These are phyloP conservation scores for Dendrocalamus sinicus DNA, from an alignment of 176 grass and related monocot genomes.

Conservation along the genomic window DNA sequence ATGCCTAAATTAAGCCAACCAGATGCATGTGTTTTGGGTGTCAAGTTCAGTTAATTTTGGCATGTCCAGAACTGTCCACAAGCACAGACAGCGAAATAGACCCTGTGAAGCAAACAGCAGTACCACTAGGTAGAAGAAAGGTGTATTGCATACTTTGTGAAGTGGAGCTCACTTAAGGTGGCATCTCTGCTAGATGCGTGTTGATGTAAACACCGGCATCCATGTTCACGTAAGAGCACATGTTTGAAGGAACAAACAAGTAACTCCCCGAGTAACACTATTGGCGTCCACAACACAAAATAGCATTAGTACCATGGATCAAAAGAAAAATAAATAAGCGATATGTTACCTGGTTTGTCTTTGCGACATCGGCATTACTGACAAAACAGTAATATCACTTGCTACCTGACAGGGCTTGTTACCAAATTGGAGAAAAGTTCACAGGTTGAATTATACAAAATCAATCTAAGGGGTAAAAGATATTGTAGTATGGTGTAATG, in stretches of 20 bases:
- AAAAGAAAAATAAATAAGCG: constrained; percentile 32
- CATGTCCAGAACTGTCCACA: neutral
- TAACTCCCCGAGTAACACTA: constrained; percentile 47
- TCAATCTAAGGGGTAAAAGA: constrained; percentile 37
- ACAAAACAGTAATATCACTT: constrained; percentile 38
- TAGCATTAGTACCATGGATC: constrained; percentile 50
- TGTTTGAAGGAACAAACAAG: constrained; percentile 48
- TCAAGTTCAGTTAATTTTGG: neutral
- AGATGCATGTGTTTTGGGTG: neutral
- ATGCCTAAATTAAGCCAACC: neutral
- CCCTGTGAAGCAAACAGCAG: constrained; percentile 39
- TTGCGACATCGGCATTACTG: constrained; percentile 16
- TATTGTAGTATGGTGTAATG: neutral
- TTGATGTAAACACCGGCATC: constrained; percentile 60
- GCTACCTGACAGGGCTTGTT: constrained; percentile 47
- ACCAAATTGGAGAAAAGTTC: constrained; percentile 38
- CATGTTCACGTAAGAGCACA: constrained; percentile 64
- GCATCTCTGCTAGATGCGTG: constrained; percentile 57
- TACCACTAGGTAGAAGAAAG: constrained; percentile 35
- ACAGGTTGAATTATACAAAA: constrained; percentile 18
- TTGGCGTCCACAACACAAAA: constrained; percentile 51
- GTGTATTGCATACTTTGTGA: constrained; percentile 54
- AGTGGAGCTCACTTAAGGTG: constrained; percentile 51
- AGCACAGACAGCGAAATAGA: neutral
- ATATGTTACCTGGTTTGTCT: constrained; percentile 48